These are phyloP conservation scores for Cephaloascus albidus DNA, from an alignment of 805 yeast genomes.

Conservation along the genomic window DNA sequence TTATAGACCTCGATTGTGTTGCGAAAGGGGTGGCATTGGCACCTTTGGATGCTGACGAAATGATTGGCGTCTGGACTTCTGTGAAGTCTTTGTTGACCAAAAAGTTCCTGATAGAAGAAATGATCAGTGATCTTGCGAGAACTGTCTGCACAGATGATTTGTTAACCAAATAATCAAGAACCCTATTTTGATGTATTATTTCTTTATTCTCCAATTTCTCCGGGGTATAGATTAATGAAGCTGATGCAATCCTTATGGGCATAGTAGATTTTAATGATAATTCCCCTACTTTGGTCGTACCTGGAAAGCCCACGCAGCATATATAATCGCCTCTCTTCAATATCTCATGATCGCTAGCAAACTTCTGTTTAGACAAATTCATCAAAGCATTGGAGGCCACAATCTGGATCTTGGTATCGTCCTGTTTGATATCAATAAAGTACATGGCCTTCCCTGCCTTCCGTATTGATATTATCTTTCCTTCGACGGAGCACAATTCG, in stretches of 20 bases:
- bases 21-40: slow-evolving; percentile 87
- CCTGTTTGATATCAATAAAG: slow-evolving; percentile 64
- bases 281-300: slow-evolving; percentile 71
- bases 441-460: slow-evolving; percentile 59
- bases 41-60: slow-evolving; percentile 70
- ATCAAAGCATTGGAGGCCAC: slow-evolving; percentile 46
- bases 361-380: slow-evolving; percentile 30
- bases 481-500: slow-evolving; percentile 28
- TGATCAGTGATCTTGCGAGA: slow-evolving; percentile 43
- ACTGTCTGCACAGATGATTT: slow-evolving; percentile 35
- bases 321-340: slow-evolving; percentile 70
- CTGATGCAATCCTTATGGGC: slow-evolving; percentile 49
- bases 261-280: slow-evolving; percentile 52
- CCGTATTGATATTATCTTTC: slow-evolving; percentile 50
- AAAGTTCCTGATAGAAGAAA: slow-evolving; percentile 46
- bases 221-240: slow-evolving; percentile 66
- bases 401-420: slow-evolving; percentile 47
- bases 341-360: slow-evolving; percentile 23
- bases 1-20: slow-evolving; percentile 35
- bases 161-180: slow-evolving; percentile 64
- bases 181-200: slow-evolving; percentile 57
- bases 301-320: slow-evolving; percentile 59
- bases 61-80: slow-evolving; percentile 85
- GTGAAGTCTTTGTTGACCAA: slow-evolving; percentile 47
- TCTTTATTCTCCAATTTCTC: slow-evolving; percentile 46